Percentiles rank a stretch among this genome's conserved stretches.
These are phyloP conservation scores for Russula sp. DNA, from an alignment of 768 basidiomycete genomes.

Conservation along the genomic window DNA sequence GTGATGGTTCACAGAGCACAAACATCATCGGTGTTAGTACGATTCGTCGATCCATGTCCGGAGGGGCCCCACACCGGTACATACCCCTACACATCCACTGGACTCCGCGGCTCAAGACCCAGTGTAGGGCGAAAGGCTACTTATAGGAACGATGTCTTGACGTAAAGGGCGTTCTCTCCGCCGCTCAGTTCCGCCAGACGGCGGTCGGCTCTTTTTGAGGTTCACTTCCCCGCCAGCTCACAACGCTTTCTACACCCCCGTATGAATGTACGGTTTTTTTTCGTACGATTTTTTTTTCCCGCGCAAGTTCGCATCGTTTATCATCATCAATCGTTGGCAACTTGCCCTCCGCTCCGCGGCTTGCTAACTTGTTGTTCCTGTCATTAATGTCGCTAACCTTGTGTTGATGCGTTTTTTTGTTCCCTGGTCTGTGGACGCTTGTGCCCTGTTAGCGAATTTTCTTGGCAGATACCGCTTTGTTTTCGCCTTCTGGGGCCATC, in stretches of 20 bases:
- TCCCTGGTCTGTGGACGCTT: neutral
- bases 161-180: conserved; percentile 11
- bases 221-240: neutral
- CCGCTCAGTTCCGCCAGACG: neutral
- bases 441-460: neutral
- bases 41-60: neutral
- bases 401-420: neutral
- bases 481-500: neutral
- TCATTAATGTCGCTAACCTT: neutral
- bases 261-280: neutral
- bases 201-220: neutral
- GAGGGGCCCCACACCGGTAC: neutral
- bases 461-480: neutral
- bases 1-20: neutral
- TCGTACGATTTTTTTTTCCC: neutral
- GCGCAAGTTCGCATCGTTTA: neutral
- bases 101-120: conserved; percentile 4
- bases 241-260: neutral
- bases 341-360: neutral
- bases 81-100: neutral
- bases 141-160: conserved; percentile 4
- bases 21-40: neutral
- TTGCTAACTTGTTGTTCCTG: neutral
- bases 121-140: neutral
- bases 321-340: neutral